Evolutionary conservation across 176 grass and related monocot species (phyloP).

Genomic region (Urochloa ruziziensis): DNA sequence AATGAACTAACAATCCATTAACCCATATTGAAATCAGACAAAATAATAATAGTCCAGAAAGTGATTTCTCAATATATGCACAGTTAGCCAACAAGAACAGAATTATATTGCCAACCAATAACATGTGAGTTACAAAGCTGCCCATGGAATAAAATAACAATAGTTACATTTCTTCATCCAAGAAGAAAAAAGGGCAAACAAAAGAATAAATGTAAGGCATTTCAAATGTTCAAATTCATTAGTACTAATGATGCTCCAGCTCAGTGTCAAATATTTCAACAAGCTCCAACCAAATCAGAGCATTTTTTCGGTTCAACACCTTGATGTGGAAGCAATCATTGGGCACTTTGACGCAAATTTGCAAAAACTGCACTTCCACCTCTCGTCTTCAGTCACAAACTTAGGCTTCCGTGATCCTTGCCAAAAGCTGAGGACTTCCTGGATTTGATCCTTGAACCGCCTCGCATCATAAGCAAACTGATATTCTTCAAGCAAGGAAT

Average conservation of each 20-base stretch:
- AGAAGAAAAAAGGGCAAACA: not conserved
- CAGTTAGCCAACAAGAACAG: not conserved
- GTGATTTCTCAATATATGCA: constrained; percentile 17
- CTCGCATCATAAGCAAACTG: constrained; percentile 55
- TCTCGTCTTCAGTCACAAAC: constrained; percentile 61
- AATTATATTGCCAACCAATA: too few species aligned
- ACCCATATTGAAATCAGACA: not conserved
- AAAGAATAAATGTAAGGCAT: not conserved
- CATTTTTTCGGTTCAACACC: not conserved
- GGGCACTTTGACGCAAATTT: constrained; percentile 56
- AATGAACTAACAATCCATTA: not conserved
- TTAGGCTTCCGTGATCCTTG: constrained; percentile 45
- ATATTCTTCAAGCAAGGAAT: constrained; percentile 75
- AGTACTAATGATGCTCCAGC: not conserved
- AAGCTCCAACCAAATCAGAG: not conserved
- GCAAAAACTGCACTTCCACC: constrained; percentile 67
- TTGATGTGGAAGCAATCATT: constrained; percentile 22
- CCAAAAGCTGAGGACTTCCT: constrained; percentile 59
- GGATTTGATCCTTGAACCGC: constrained; percentile 62
- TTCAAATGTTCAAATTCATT: not conserved
- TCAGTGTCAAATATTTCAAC: not conserved
- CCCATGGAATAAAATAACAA: not conserved
- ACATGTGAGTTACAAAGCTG: not conserved
- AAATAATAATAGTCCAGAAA: not conserved
- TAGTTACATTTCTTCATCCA: not conserved